Percentiles rank a stretch among this genome's conserved stretches.
These are phyloP conservation scores for Candida sojae DNA, from an alignment of 1,139 yeast species.

Conservation along the genomic window DNA sequence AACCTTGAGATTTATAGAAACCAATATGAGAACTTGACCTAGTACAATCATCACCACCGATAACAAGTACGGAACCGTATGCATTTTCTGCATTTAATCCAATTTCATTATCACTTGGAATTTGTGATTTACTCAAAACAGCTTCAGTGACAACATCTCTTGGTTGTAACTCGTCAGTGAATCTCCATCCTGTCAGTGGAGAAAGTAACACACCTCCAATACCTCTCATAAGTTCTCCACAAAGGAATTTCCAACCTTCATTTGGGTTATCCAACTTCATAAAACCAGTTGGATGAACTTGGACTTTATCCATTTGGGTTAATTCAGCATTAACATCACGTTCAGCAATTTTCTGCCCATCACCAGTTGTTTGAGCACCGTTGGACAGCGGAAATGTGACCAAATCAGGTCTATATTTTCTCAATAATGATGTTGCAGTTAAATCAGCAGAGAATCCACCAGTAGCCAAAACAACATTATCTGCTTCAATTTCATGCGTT, in stretches of 20 bases:
- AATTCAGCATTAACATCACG: conserved; percentile 32
- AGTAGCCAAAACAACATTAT: conserved; percentile 35
- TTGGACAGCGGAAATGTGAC: conserved; percentile 36
- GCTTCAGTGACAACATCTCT: conserved; percentile 35
- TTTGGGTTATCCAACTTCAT: conserved; percentile 21
- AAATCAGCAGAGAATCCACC: conserved; percentile 42
- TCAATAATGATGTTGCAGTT: conserved; percentile 21
- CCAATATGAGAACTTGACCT: conserved; percentile 32
- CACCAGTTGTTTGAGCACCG: conserved; percentile 37
- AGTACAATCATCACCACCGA: conserved; percentile 26
- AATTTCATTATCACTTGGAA: conserved; percentile 12
- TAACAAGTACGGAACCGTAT: conserved; percentile 24
- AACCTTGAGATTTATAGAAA: conserved; percentile 29
- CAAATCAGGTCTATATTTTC: conserved; percentile 35
- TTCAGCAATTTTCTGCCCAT: conserved; percentile 37
- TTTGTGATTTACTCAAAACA: conserved; percentile 22
- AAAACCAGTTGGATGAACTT: conserved; percentile 44
- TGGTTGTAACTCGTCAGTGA: conserved; percentile 37
- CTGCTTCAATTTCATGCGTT: conserved; percentile 12
- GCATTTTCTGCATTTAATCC: conserved; percentile 14
- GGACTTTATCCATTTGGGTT: conserved; percentile 39
- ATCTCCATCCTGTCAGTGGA: conserved; percentile 31
- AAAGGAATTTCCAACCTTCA: conserved; percentile 31
- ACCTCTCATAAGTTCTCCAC: conserved; percentile 41
- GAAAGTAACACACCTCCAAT: conserved; percentile 40